phyloP scores from a whole-genome alignment of 306 rosid species.

The Canavalia gladiata region DNA sequence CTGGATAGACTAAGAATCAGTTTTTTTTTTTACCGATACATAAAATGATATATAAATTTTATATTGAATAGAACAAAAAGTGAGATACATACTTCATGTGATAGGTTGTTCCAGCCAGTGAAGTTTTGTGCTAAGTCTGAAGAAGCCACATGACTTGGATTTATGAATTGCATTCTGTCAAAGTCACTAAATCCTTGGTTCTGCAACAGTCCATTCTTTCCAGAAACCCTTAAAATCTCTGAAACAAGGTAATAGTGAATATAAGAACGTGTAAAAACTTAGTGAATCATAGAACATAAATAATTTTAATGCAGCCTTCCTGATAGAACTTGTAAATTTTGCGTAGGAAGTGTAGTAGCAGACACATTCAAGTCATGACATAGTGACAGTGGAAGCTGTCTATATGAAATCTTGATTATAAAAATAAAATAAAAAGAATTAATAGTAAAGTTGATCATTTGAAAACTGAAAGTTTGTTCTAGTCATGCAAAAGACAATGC shows the following conservation, averaged over 20 bases:
- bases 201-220: constrained; percentile 58
- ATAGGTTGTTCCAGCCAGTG: constrained; percentile 59
- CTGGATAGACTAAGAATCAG: constrained; percentile 7
- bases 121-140: constrained; percentile 52
- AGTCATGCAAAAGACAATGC: constrained; percentile 30
- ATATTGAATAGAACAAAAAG: not conserved
- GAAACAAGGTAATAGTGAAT: constrained; percentile 25
- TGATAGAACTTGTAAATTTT: not conserved
- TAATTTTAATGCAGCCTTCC: not conserved
- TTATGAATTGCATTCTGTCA: constrained; percentile 55
- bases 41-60: not conserved
- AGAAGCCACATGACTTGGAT: constrained; percentile 54
- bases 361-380: not conserved
- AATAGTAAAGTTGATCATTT: constrained; percentile 5
- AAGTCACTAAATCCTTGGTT: constrained; percentile 59
- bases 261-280: constrained; percentile 28
- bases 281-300: constrained; percentile 28
- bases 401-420: constrained; percentile 4
- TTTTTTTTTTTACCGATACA: not conserved
- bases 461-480: not conserved
- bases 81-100: constrained; percentile 58
- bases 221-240: constrained; percentile 65
- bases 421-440: constrained; percentile 18
- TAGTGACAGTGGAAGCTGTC: constrained; percentile 16
- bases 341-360: constrained; percentile 1